These are phyloP conservation scores for Fusarium pseudocircinatum DNA, from an alignment of 2,329 filamentous ascomycete genomes.

Conservation along the genomic window DNA sequence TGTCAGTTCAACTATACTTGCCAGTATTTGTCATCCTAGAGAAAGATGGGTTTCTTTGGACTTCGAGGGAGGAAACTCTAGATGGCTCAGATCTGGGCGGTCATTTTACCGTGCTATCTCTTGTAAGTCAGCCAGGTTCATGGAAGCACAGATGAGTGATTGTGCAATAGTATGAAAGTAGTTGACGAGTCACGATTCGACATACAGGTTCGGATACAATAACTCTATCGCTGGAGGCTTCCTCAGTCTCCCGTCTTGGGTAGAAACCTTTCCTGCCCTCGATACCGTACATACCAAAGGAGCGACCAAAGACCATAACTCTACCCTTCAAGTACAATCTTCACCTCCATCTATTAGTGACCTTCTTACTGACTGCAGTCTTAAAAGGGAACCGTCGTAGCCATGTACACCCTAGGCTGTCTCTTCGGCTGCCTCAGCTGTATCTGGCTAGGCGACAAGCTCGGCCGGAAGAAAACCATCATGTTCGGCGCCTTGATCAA, in stretches of 20 bases:
- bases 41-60: not conserved
- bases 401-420: not conserved
- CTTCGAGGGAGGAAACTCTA: not conserved
- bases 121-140: not conserved
- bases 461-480: not conserved
- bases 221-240: slow-evolving; percentile 4
- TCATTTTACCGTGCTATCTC: slow-evolving; percentile 1
- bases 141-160: not conserved
- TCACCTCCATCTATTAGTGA: accelerated
- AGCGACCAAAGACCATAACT: not conserved
- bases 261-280: not conserved
- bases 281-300: not conserved
- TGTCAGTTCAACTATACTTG: not conserved
- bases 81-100: slow-evolving; percentile 1
- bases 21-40: accelerated
- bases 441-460: slow-evolving; percentile 1
- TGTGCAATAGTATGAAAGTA: not conserved
- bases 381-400: not conserved
- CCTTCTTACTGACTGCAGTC: accelerated
- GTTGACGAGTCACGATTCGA: accelerated
- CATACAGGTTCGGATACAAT: not conserved
- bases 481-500: not conserved
- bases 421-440: slow-evolving; percentile 2
- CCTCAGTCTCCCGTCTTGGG: not conserved
- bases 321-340: not conserved